These are phyloP conservation scores for Syzygium aromaticum DNA, from an alignment of 345 rosid genomes.

Conservation along the genomic window DNA sequence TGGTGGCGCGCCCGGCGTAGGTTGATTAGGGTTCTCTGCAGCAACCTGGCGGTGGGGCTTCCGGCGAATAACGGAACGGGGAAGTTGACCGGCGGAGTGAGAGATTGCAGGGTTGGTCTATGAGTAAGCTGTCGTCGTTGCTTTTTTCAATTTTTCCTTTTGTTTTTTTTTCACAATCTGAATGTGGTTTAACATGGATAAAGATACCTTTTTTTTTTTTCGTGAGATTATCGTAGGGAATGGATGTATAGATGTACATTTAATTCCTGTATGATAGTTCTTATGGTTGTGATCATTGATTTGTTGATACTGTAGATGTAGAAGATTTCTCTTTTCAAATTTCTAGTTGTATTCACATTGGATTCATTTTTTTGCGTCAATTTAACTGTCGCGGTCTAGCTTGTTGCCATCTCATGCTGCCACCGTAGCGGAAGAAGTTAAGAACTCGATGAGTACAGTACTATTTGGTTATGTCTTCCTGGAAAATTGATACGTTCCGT, in stretches of 20 bases:
- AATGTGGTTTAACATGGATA: neutral
- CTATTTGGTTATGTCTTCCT: neutral
- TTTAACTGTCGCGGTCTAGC: neutral
- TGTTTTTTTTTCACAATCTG: neutral
- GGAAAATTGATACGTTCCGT: neutral
- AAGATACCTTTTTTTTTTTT: neutral
- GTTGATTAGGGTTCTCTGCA: conserved; percentile 32
- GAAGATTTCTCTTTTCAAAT: neutral
- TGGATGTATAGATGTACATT: neutral
- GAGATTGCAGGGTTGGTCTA: conserved; percentile 24
- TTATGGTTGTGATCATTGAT: neutral
- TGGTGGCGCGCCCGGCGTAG: conserved; percentile 42
- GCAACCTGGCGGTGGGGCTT: conserved; percentile 24
- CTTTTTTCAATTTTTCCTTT: neutral
- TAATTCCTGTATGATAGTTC: neutral
- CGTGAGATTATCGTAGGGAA: neutral
- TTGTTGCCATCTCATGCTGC: neutral
- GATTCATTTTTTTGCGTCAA: neutral
- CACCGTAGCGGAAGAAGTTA: neutral
- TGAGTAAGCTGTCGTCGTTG: conserved; percentile 4
- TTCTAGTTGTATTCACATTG: neutral
- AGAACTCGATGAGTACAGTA: neutral
- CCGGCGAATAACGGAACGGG: conserved; percentile 34
- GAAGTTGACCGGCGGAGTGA: conserved; percentile 38
- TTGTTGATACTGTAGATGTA: neutral